phyloP scores from a whole-genome alignment of 441 rosid species.

The Populus tomentosa region DNA sequence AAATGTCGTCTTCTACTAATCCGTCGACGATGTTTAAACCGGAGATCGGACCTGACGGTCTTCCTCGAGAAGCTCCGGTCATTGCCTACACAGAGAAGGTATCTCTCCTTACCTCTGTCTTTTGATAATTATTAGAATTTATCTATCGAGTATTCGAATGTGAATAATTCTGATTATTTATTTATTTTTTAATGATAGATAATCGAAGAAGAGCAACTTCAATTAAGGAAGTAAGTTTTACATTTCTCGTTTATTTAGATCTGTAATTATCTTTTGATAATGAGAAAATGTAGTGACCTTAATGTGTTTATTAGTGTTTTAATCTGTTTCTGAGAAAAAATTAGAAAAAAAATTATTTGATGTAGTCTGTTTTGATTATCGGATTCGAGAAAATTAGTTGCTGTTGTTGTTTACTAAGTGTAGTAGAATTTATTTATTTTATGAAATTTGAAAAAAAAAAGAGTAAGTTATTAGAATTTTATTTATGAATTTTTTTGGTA shows the following conservation, averaged over 20 bases:
- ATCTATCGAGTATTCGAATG: neutral
- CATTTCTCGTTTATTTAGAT: neutral
- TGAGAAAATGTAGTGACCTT: neutral
- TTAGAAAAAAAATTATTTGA: neutral
- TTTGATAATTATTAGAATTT: neutral
- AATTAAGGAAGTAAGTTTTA: conserved; percentile 65
- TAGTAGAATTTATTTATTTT: neutral
- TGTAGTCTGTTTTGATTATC: neutral
- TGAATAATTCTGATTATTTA: neutral
- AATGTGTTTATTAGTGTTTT: neutral
- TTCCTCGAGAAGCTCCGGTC: conserved; percentile 74
- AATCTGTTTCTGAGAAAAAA: neutral
- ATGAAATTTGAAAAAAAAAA: neutral
- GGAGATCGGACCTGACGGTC: conserved; percentile 91
- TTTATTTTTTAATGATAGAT: conserved; percentile 39
- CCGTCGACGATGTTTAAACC: conserved; percentile 43
- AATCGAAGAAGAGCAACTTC: conserved; percentile 84
- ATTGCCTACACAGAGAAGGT: conserved; percentile 94
- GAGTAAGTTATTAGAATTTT: too few species aligned
- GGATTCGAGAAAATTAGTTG: neutral
- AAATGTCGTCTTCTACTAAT: conserved; percentile 32
- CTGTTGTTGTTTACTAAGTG: neutral
- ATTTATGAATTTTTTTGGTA: neutral
- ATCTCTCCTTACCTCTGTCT: neutral
- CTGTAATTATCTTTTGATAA: neutral